Evolutionary conservation across 2,329 filamentous ascomycete species (phyloP).

Genomic region (Aspergillus neotritici): DNA sequence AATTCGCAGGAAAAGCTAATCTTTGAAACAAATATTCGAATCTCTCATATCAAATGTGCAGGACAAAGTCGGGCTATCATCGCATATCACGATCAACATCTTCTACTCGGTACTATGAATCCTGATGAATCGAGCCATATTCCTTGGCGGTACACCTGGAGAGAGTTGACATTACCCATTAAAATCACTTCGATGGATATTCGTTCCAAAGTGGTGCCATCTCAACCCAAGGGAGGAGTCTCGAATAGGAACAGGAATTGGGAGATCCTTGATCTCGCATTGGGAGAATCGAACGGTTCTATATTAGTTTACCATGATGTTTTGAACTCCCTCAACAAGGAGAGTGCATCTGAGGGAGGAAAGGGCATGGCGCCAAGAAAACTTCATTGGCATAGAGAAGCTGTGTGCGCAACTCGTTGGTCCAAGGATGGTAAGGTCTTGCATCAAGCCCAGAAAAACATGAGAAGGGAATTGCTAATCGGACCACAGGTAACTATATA

Average conservation of each 20-base stretch:
- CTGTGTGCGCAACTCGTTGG: slow-evolving; percentile 82
- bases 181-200: slow-evolving; percentile 64
- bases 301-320: slow-evolving; percentile 80
- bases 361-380: slow-evolving; percentile 52
- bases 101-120: slow-evolving; percentile 57
- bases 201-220: slow-evolving; percentile 37
- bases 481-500: slow-evolving; percentile 71
- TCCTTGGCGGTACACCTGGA: slow-evolving; percentile 47
- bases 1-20: slow-evolving; percentile 19
- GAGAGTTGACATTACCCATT: slow-evolving; percentile 52
- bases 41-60: slow-evolving; percentile 27
- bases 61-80: slow-evolving; percentile 32
- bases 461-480: slow-evolving; percentile 21
- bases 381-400: slow-evolving; percentile 85
- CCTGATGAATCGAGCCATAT: slow-evolving; percentile 30
- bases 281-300: slow-evolving; percentile 70
- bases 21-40: slow-evolving; percentile 25
- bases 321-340: slow-evolving; percentile 49
- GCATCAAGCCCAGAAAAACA: not conserved
- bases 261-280: slow-evolving; percentile 62
- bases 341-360: slow-evolving; percentile 42
- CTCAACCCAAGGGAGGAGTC: slow-evolving; percentile 2
- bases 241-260: slow-evolving; percentile 22
- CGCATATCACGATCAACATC: slow-evolving; percentile 34
- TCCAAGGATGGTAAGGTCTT: slow-evolving; percentile 68